Conservation (phyloP, 139 green algal genomes). For the Chlorella sp. region DNA sequence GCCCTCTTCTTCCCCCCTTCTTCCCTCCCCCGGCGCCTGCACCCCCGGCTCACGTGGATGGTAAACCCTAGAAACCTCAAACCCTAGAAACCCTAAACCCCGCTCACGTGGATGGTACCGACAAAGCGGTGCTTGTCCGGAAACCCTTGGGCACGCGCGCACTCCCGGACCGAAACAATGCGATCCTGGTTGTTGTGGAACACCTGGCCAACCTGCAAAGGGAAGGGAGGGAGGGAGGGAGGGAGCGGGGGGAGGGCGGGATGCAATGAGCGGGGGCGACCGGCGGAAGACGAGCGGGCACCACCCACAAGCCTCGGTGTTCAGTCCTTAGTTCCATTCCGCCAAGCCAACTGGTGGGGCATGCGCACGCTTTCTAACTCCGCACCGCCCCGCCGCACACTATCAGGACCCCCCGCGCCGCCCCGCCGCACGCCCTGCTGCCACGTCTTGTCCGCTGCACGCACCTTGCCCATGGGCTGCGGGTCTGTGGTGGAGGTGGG, state of each 20-base stretch:
- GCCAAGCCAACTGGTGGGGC: no score
- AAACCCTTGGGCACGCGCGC: conserved; percentile 87
- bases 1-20: no score
- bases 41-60: no score
- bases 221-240: background rate
- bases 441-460: background rate
- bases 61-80: no score
- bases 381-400: background rate
- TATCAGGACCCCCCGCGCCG: no score
- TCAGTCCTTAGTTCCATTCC: no score
- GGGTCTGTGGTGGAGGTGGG: conserved; percentile 97
- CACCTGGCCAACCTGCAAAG: conserved; percentile 84
- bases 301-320: no score
- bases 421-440: background rate
- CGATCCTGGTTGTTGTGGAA: conserved; percentile 96
- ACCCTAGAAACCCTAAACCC: no score
- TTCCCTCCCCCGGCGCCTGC: no score
- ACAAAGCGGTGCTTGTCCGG: conserved; percentile 85
- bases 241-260: background rate
- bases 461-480: conserved; percentile 97
- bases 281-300: no score
- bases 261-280: no score
- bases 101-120: conserved; percentile 69
- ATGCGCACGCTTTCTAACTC: background rate
- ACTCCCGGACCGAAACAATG: conserved; percentile 96